Evolutionary conservation across 1,284 basidiomycete genomes (phyloP).

Genomic region (Agroathelia rolfsii): DNA sequence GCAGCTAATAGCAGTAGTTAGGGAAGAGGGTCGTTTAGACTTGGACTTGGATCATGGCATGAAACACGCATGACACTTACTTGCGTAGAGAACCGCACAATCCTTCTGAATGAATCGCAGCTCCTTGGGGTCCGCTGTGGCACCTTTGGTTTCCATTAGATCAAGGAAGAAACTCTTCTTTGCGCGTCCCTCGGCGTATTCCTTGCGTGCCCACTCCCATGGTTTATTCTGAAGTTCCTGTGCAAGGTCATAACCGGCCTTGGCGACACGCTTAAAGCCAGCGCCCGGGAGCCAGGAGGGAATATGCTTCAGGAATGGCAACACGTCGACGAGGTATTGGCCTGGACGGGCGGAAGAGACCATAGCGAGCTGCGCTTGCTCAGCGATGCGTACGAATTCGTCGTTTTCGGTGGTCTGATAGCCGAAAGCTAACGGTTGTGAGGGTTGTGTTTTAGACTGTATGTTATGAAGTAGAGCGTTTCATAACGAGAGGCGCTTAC

Average conservation of each 20-base stretch:
- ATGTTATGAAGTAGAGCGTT: no score
- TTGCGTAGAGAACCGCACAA: conserved; percentile 6
- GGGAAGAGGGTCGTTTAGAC: no score
- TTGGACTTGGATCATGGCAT: no score
- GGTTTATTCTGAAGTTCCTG: conserved; percentile 17
- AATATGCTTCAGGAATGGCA: conserved; percentile 27
- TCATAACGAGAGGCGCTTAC: conserved; percentile 7
- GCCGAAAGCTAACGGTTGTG: conserved; percentile 17
- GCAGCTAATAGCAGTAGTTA: no score
- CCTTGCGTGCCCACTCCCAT: conserved; percentile 16
- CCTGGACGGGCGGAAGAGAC: conserved; percentile 23
- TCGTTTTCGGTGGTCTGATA: conserved; percentile 12
- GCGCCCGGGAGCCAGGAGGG: conserved; percentile 29
- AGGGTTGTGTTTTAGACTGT: conserved; percentile 29
- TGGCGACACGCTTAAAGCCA: conserved; percentile 25
- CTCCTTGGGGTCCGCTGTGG: conserved; percentile 7
- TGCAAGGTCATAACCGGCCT: conserved; percentile 13
- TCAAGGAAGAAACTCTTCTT: conserved; percentile 12
- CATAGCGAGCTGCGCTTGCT: conserved; percentile 29
- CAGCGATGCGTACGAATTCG: conserved; percentile 28
- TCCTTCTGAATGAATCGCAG: conserved; percentile 4
- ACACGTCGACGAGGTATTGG: conserved; percentile 27
- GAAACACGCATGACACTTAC: no score
- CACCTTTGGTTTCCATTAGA: conserved; percentile 11
- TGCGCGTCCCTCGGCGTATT: conserved; percentile 9